Evolutionary conservation across 208 protist species (phyloP).

Genomic region (Sergeia podlipaevii): DNA sequence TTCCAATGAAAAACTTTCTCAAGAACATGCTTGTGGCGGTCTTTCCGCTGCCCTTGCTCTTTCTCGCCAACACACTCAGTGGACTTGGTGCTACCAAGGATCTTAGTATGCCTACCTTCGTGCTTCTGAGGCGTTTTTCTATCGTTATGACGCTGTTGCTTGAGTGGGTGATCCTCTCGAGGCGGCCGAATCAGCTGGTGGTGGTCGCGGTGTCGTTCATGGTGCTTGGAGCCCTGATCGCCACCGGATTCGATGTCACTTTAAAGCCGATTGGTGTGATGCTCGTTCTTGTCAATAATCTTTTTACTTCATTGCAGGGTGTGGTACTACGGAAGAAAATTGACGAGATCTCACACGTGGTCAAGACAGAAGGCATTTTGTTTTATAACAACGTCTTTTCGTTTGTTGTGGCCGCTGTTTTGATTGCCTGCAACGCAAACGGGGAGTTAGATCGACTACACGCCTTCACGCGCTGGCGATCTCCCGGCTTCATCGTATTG

Average conservation of each 20-base stretch:
- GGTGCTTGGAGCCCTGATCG: slow-evolving; percentile 19
- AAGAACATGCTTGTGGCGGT: slow-evolving; percentile 12
- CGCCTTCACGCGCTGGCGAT: slow-evolving; percentile 11
- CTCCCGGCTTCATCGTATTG: slow-evolving; percentile 1
- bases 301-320: slow-evolving; percentile 23
- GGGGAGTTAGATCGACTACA: slow-evolving; percentile 1
- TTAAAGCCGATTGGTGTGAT: slow-evolving; percentile 6
- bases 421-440: slow-evolving; percentile 5
- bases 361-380: slow-evolving; percentile 25
- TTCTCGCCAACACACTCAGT: slow-evolving; percentile 27
- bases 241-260: slow-evolving; percentile 7
- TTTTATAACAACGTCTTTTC: slow-evolving; percentile 30
- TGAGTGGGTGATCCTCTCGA: slow-evolving; percentile 12
- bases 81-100: slow-evolving; percentile 26
- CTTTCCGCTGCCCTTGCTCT: slow-evolving; percentile 30
- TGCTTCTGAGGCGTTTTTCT: slow-evolving; percentile 30
- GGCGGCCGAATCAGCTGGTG: slow-evolving; percentile 1
- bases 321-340: slow-evolving; percentile 20
- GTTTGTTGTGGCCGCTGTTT: not conserved
- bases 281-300: slow-evolving; percentile 27
- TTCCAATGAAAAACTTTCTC: slow-evolving; percentile 9
- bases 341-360: slow-evolving; percentile 5
- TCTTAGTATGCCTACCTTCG: slow-evolving; percentile 36
- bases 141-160: slow-evolving; percentile 30
- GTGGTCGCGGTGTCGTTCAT: slow-evolving; percentile 14